phyloP scores from a whole-genome alignment of 73 alveolate species.

The Paraurostyla sp. region DNA sequence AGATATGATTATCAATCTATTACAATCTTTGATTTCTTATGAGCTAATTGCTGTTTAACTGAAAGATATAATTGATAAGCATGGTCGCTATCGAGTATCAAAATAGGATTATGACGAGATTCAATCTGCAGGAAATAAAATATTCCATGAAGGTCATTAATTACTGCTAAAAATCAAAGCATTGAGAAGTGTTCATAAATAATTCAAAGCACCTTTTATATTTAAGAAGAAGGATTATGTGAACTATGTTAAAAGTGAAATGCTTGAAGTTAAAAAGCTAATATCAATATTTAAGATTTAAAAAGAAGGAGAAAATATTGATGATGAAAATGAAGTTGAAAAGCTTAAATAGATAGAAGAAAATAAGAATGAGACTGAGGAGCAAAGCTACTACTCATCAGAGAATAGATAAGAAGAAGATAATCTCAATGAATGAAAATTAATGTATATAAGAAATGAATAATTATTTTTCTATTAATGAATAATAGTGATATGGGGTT shows the following conservation, averaged over 20 bases:
- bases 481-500: too few species aligned
- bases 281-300: conserved; percentile 22
- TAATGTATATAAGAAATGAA: too few species aligned
- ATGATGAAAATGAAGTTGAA: not conserved
- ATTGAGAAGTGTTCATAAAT: conserved; percentile 8
- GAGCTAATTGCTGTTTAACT: conserved; percentile 17
- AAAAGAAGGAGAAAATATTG: not conserved
- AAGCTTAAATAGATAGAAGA: not conserved
- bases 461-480: too few species aligned
- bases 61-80: conserved; percentile 4
- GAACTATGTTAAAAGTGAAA: conserved; percentile 50
- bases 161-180: conserved; percentile 21
- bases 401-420: too few species aligned
- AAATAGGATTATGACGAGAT: not conserved
- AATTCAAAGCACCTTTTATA: conserved; percentile 51
- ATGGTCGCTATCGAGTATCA: not conserved
- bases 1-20: conserved; percentile 3
- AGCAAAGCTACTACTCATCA: conserved; percentile 12
- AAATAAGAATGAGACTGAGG: conserved; percentile 29
- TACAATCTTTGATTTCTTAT: not conserved
- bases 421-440: too few species aligned
- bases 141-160: conserved; percentile 22
- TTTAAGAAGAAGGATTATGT: conserved; percentile 51
- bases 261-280: conserved; percentile 46
- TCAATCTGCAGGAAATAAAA: not conserved